A percentile compares a stretch with the other conserved stretches of the same genome.
Evolutionary conservation across 108 stramenopile species (phyloP).

Genomic region (Skeletonema tropicum): DNA sequence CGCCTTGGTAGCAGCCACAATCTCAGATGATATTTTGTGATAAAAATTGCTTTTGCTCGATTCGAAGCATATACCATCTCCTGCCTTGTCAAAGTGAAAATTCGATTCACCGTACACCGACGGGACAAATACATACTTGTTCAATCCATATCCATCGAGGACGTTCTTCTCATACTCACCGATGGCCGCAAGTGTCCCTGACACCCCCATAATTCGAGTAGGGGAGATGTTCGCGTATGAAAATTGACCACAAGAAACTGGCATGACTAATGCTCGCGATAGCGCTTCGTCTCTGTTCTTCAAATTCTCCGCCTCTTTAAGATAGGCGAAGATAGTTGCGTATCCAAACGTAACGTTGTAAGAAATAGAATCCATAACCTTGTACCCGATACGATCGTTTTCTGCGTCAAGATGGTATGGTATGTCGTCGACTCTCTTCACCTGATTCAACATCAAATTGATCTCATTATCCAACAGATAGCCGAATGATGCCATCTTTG

Average conservation of each 20-base stretch:
- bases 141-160: constrained; percentile 56
- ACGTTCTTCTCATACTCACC: constrained; percentile 48
- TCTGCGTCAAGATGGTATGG: constrained; percentile 51
- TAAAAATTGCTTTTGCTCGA: constrained; percentile 47
- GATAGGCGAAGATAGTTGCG: constrained; percentile 62
- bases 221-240: constrained; percentile 74
- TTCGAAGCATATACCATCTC: constrained; percentile 59
- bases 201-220: constrained; percentile 60
- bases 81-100: constrained; percentile 63
- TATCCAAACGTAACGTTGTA: constrained; percentile 65
- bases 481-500: constrained; percentile 43
- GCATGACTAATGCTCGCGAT: constrained; percentile 48
- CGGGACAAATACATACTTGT: constrained; percentile 55
- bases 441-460: constrained; percentile 60
- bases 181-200: constrained; percentile 60
- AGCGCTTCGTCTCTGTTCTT: constrained; percentile 37
- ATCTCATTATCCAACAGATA: constrained; percentile 66
- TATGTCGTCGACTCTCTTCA: constrained; percentile 56
- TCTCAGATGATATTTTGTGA: constrained; percentile 58
- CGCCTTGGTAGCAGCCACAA: constrained; percentile 34
- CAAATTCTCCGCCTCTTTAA: constrained; percentile 55
- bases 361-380: constrained; percentile 63
- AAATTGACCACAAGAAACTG: constrained; percentile 70
- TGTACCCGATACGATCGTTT: constrained; percentile 61
- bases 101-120: constrained; percentile 66